A percentile compares a stretch with the other conserved stretches of the same genome.
phyloP scores from a whole-genome alignment of 2,329 filamentous ascomycete species.

The Westerdykella aurantiaca region DNA sequence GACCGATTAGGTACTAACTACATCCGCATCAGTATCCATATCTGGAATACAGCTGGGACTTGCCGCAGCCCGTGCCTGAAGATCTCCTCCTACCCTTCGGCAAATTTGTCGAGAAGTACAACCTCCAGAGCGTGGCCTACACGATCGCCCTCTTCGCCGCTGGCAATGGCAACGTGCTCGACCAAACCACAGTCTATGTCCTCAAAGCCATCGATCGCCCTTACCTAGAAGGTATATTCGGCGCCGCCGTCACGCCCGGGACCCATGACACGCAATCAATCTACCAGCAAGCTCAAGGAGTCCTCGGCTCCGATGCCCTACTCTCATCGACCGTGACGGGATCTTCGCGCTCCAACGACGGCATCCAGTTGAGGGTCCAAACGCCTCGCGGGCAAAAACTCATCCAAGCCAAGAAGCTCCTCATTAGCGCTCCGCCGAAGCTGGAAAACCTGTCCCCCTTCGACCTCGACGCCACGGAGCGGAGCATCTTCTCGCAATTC shows the following conservation, averaged over 20 bases:
- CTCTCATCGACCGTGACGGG: too few species aligned
- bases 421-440: conserved; percentile 42
- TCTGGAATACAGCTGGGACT: conserved; percentile 37
- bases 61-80: conserved; percentile 41
- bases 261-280: too few species aligned
- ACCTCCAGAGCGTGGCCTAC: conserved; percentile 38
- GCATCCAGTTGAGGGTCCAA: conserved; percentile 6
- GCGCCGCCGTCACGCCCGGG: too few species aligned
- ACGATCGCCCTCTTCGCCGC: conserved; percentile 40
- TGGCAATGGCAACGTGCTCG: too few species aligned
- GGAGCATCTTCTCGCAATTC: conserved; percentile 36
- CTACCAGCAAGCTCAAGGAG: too few species aligned
- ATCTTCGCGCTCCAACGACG: background rate
- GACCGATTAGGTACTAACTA: too few species aligned
- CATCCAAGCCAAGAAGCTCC: conserved; percentile 38
- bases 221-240: too few species aligned
- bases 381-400: conserved; percentile 16
- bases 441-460: conserved; percentile 33
- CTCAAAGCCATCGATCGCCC: too few species aligned
- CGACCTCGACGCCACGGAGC: conserved; percentile 34
- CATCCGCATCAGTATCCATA: conserved; percentile 36
- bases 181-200: too few species aligned
- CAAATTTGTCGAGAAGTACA: conserved; percentile 46
- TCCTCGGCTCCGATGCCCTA: too few species aligned
- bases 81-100: conserved; percentile 46